These are phyloP conservation scores for Mycena citricolor DNA, from an alignment of 1,284 basidiomycete species.

Conservation along the genomic window DNA sequence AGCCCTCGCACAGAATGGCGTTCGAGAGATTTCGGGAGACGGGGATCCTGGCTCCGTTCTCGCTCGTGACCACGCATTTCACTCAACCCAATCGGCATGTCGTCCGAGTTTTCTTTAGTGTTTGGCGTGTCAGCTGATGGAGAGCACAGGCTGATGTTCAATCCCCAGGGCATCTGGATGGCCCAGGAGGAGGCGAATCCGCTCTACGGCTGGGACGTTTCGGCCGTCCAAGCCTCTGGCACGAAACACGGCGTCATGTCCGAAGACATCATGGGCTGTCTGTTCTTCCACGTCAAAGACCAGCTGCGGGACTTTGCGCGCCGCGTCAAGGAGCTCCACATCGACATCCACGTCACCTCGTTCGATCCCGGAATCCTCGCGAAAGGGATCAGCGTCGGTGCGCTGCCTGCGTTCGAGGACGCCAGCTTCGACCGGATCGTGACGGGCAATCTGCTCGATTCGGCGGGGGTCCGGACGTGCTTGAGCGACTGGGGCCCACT, in stretches of 20 bases:
- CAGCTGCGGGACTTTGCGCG: conserved; percentile 39
- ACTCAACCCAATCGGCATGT: conserved; percentile 39
- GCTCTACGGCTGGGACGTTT: conserved; percentile 39
- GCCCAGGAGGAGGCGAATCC: conserved; percentile 34
- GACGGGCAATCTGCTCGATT: conserved; percentile 37
- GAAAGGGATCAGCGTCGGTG: conserved; percentile 37
- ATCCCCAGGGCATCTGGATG: conserved; percentile 39
- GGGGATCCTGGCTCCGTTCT: conserved; percentile 40
- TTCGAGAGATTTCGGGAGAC: conserved; percentile 36
- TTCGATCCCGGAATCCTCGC: conserved; percentile 40
- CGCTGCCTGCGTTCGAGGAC: conserved; percentile 37
- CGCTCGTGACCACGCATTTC: conserved; percentile 32
- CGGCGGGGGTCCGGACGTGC: conserved; percentile 33
- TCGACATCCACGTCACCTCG: conserved; percentile 42
- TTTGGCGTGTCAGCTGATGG: conserved; percentile 9
- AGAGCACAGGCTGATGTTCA: conserved; percentile 37
- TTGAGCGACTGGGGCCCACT: conserved; percentile 40
- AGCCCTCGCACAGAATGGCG: conserved; percentile 36
- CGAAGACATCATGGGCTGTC: conserved; percentile 41
- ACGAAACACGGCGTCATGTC: conserved; percentile 33
- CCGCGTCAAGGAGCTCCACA: conserved; percentile 37
- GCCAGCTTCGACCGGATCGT: conserved; percentile 42
- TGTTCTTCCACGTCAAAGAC: conserved; percentile 46
- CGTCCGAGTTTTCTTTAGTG: conserved; percentile 10
- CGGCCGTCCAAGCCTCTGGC: conserved; percentile 33